Evolutionary conservation across 2,329 filamentous ascomycete genomes (phyloP).

Genomic region (Aspergillus sp.): DNA sequence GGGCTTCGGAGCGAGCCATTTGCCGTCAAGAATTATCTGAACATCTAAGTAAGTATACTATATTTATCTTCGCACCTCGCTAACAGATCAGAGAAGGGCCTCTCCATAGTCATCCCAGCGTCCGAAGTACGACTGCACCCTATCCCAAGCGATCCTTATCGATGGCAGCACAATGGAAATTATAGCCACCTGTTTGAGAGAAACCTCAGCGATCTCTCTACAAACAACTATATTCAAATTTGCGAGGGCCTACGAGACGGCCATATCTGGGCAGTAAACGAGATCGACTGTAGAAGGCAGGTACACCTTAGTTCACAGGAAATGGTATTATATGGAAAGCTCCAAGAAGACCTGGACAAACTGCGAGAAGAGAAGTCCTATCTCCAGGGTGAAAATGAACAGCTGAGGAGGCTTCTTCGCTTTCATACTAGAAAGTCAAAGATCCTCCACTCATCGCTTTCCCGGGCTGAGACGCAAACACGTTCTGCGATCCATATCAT

Average conservation of each 20-base stretch:
- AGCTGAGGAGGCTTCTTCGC: not conserved
- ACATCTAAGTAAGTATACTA: not conserved
- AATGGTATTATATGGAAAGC: not conserved
- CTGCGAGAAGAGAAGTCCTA: not conserved
- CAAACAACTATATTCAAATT: not conserved
- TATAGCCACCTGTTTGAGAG: not conserved
- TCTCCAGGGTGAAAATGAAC: not conserved
- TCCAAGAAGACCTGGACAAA: not conserved
- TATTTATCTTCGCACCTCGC: not conserved
- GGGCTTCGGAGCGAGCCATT: not conserved
- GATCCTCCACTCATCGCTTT: not conserved
- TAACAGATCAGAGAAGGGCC: not conserved
- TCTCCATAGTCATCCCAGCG: not conserved
- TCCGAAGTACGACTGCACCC: not conserved
- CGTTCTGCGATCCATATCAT: not conserved
- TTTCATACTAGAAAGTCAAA: not conserved
- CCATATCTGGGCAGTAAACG: not conserved
- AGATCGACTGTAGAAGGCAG: not conserved
- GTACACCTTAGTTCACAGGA: not conserved
- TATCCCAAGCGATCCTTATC: not conserved
- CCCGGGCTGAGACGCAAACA: not conserved
- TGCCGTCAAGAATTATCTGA: not conserved
- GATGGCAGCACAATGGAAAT: not conserved
- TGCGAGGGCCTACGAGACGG: not conserved
- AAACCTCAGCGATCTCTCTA: not conserved